Evolutionary conservation across 768 basidiomycete genomes (phyloP), one percentile per base, ranked within the genome.

Genomic region (Polyporus arcularius): DNA sequence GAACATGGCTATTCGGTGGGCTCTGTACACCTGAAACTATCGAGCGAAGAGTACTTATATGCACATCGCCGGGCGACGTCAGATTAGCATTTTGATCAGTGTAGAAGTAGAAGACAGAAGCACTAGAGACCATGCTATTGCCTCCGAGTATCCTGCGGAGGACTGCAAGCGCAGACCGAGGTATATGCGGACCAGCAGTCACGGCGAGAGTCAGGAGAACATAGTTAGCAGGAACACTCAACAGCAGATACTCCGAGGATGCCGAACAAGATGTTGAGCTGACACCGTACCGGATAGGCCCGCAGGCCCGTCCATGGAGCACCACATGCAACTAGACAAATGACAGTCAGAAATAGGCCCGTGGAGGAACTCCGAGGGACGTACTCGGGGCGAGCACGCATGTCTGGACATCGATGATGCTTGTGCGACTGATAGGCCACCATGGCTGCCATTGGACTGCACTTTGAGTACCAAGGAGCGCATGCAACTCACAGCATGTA

Each of bases 141-240:
- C 48, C 57, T 39, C 62, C 62, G 62, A 59, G 54, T 43, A 55
- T 55, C 39, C 48, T 11, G 62, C 62, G 62, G 55, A 30, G 15
- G 28, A 41, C 41, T 32, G 41, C 48, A 46, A 11, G 40, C 48
- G 50, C 28, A 38, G 21, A 32, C 62, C 62, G 62, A 63, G 28
- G 62, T 40, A 63, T 59, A 15, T 21, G 62, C 62, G 62, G 42
- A 38, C 4, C 43, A 53, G 39, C 52, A 21, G 61, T 62, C 55
- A 57, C 55, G 50, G 47, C 55, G 60, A 46, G 55, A 61, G 42
- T 12, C n/a, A 14, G 14, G 32, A 32, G 49, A 54, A 55, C 50
- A 35, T 46, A 31, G 50, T 43, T 57, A 55, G 60, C 42, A 57
- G 45, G 50, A 35, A 51, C n/a, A 31, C 49, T 30, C 47, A 47